A percentile compares a stretch with the other conserved stretches of the same genome.
These are phyloP conservation scores for Ramalina peruviana DNA, from an alignment of 495 filamentous ascomycete genomes.

Conservation along the genomic window DNA sequence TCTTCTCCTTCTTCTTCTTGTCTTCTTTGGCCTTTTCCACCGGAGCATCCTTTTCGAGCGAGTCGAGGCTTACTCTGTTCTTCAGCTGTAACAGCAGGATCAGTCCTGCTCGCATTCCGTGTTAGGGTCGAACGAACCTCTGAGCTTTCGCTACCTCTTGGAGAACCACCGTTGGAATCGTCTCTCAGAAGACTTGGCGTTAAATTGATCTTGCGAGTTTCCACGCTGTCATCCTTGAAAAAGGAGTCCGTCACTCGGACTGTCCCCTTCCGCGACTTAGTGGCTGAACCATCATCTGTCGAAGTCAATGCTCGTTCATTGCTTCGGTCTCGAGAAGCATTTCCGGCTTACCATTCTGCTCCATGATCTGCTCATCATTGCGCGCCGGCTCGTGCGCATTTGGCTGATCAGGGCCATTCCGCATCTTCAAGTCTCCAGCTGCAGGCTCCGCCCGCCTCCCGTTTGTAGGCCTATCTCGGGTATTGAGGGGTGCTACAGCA, in stretches of 20 bases:
- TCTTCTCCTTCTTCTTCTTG: conserved; percentile 85
- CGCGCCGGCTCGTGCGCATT: conserved; percentile 28
- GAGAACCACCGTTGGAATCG: conserved; percentile 45
- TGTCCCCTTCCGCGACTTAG: conserved; percentile 68
- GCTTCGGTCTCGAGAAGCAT: conserved; percentile 4
- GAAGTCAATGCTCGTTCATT: conserved; percentile 1
- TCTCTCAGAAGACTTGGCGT: conserved; percentile 91
- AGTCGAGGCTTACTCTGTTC: conserved; percentile 31
- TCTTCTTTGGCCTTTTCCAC: conserved; percentile 54
- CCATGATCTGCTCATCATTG: conserved; percentile 55
- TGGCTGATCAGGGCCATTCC: conserved; percentile 19
- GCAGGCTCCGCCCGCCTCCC: background rate
- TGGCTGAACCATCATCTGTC: conserved; percentile 38
- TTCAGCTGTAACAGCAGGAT: conserved; percentile 9
- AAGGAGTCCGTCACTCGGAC: conserved; percentile 86
- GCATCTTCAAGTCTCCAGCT: background rate
- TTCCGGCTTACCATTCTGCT: conserved; percentile 26
- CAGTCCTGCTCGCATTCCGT: background rate
- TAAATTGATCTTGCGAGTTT: conserved; percentile 93
- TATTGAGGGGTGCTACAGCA: conserved; percentile 32
- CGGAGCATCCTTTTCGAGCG: conserved; percentile 37
- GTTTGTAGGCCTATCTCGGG: conserved; percentile 15
- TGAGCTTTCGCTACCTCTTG: conserved; percentile 37
- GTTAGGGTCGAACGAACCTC: background rate
- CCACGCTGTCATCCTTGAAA: conserved; percentile 88